Base-by-base conservation (phyloP, 192 early-diverging fungal species). In the Rhizophagus prolifer region DNA sequence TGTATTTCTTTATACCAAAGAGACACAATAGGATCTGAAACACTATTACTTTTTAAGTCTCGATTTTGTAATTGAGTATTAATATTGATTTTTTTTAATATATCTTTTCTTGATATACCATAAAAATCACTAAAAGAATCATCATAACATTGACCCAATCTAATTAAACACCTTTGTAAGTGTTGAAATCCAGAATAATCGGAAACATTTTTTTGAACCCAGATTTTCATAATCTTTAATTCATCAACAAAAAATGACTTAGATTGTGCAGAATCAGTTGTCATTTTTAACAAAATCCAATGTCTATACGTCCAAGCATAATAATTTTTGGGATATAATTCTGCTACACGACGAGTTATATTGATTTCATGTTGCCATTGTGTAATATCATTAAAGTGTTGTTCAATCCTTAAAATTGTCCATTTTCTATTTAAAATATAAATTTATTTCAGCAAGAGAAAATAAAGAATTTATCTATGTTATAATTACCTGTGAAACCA, bases 281-380 rank as follows among this genome's bases (percentile, higher is more conserved):
- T 70, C 8, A 81, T 54, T 12, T 70, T 68, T 36, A 75, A 72
- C 0, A 88, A 31, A 1, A 88, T 54, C 85, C 85, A 86, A 64
- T 81, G 78, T n/a, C 87, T 79, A 82, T 83, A 81, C 5, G 73
- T 80, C 87, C 87, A 88, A 54, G 87, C 77, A 73, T 86, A 86
- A 62, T 88, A 88, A 61, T 85, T 85, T 72, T 82, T 84, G 12
- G 87, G 87, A 74, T 88, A 85, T 50, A 82, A 64, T 21, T 83
- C 78, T 12, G 79, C 79, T 6, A 82, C 79, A 13, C 62, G 59
- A 4, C 79, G 70, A 60, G 82, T 84, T 14, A 81, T 26, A n/a
- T 70, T 2, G 8, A 84, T 26, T n/a, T 88, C 61, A 36, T 76
- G 38, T 10, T 81, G 34, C 79, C 82, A 82, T 68, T 82, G 76